Base-by-base conservation (phyloP, 164 flowering plant species). In the Vitis riparia region DNA sequence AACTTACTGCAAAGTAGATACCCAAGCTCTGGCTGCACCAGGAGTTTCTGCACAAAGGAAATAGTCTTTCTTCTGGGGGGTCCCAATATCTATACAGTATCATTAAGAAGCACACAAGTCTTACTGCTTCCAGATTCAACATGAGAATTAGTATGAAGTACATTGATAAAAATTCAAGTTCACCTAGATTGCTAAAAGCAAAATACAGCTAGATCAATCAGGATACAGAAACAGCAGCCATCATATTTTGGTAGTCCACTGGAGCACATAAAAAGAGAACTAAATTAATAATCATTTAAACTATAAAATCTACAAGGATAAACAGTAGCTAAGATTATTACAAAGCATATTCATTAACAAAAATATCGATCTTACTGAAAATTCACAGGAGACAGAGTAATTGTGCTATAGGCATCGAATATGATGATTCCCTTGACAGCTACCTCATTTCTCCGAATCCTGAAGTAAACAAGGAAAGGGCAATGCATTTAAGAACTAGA, bases 151-250 rank as follows among this genome's bases (percentile, higher is more conserved):
- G 44, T 37, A 6, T 37, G 44, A 37, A 3, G 44, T 37, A 37
- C 44, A 37, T 37, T 37, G 29, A 29, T 27, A 37, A 14, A 56
- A 49, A 5, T 19, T 23, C 47, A 47, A 58, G 44, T 16, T 32
- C 59, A 10, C 27, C 37, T 9, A 4, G 9, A 19, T 55, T 52
- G 16, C 19, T 5, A 52, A 61, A 57, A 30, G 49, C 5, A 12
- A 30, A n/a, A 50, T 17, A 44, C 37, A 56, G 29, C 55, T 15
- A 44, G 27, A 63, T 52, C 13, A 65, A 70, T 49, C 17, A 55
- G 99, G 99, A 96, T 96, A 96, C 98, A 96, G 77, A 96, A 79
- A 83, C 98, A 93, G 81, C 99, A 96, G 68, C 94, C 94, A 75
- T 96, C 98, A 76, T 93, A 96, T 84, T 93, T 93, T 48, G 97